phyloP scores from a whole-genome alignment of 2,329 filamentous ascomycete genomes.

The Zymoseptoria crescenta region DNA sequence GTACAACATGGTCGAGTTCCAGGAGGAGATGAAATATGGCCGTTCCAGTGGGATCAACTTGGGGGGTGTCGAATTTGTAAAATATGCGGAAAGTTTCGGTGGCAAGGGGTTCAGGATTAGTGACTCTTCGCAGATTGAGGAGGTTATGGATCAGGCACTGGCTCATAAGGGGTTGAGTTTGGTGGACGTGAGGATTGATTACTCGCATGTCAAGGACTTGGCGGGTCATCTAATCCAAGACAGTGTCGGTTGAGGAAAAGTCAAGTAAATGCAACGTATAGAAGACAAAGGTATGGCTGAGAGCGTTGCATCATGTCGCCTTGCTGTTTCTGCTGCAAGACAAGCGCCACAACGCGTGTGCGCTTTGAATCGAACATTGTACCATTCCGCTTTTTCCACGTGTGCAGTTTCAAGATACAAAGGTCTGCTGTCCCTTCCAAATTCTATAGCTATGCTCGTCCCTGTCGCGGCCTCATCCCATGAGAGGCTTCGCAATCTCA shows the following conservation, averaged over 20 bases:
- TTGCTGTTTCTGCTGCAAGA: too few relatives aligned
- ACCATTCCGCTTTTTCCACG: too few relatives aligned
- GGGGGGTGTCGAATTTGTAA: slow-evolving; percentile 43
- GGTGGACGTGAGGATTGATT: slow-evolving; percentile 44
- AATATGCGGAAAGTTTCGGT: slow-evolving; percentile 41
- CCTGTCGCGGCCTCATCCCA: neutral
- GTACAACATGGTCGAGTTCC: slow-evolving; percentile 47
- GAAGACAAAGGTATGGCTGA: too few relatives aligned
- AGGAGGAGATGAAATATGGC: slow-evolving; percentile 45
- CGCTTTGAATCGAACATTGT: too few relatives aligned
- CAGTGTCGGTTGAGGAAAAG: slow-evolving; percentile 22
- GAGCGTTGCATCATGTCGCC: too few relatives aligned
- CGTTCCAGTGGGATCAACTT: slow-evolving; percentile 38
- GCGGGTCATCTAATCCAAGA: slow-evolving; percentile 35
- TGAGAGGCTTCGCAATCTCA: slow-evolving; percentile 66
- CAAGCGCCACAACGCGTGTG: too few relatives aligned
- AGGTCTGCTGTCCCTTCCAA: neutral
- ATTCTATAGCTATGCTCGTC: neutral
- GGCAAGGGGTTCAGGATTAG: slow-evolving; percentile 39
- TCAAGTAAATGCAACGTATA: neutral
- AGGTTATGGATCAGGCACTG: slow-evolving; percentile 39
- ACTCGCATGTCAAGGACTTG: slow-evolving; percentile 36
- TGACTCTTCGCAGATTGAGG: slow-evolving; percentile 34
- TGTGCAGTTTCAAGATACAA: neutral
- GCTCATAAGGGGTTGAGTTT: slow-evolving; percentile 36